phyloP scores from a whole-genome alignment of 1,284 basidiomycete genomes.

The Cutaneotrichosporon arboriforme region DNA sequence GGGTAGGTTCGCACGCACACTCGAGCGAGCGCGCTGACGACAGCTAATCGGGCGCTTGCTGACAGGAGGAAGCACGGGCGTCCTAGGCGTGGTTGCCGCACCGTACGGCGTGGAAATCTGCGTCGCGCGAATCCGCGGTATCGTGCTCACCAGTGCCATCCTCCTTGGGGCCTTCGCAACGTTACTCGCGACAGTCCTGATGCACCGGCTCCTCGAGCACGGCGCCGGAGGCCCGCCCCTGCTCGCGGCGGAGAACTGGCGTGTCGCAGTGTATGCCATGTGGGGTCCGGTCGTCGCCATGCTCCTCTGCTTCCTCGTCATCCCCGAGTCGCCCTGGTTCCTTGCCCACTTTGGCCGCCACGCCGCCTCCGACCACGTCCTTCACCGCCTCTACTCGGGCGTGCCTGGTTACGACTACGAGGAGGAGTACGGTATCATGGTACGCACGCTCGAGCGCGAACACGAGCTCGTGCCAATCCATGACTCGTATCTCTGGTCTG shows the following conservation, averaged over 20 bases:
- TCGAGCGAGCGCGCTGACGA: background rate
- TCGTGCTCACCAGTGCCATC: constrained; percentile 7
- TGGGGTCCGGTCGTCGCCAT: constrained; percentile 16
- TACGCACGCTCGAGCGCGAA: constrained; percentile 23
- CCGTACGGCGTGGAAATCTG: constrained; percentile 18
- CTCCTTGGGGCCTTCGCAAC: constrained; percentile 4
- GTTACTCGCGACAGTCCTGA: constrained; percentile 7
- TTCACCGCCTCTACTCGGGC: constrained; percentile 22
- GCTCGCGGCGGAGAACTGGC: constrained; percentile 9
- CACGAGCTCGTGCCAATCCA: constrained; percentile 1
- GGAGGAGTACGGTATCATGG: constrained; percentile 26
- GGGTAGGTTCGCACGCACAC: background rate
- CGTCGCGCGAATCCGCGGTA: constrained; percentile 12
- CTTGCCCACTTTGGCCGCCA: constrained; percentile 20
- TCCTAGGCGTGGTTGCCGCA: constrained; percentile 9
- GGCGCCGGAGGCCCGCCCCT: background rate
- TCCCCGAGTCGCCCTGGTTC: constrained; percentile 20
- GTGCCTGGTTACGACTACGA: constrained; percentile 30
- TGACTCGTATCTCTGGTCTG: background rate
- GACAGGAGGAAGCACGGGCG: constrained; percentile 1
- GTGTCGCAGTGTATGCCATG: constrained; percentile 9
- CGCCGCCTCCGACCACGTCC: constrained; percentile 15
- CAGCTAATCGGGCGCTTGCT: background rate
- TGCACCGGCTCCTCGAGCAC: constrained; percentile 6
- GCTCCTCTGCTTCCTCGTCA: constrained; percentile 6